phyloP scores from a whole-genome alignment of 257 asterid species.

The Rauvolfia tetraphylla region DNA sequence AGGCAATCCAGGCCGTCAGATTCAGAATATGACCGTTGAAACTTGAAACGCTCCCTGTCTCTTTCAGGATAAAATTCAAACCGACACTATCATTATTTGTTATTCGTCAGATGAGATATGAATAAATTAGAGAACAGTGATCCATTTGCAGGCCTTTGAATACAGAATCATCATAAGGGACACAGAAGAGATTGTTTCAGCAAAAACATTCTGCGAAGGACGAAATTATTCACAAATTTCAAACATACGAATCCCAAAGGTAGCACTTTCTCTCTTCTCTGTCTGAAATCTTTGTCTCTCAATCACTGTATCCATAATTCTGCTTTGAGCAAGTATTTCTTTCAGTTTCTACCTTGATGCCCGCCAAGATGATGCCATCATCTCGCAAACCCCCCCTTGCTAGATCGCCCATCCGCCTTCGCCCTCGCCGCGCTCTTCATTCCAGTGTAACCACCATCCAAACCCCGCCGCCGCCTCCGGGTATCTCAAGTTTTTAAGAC shows the following conservation, averaged over 20 bases:
- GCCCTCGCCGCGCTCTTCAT: conserved; percentile 58
- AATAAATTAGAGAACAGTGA: neutral
- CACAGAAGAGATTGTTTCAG: neutral
- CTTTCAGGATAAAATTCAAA: conserved; percentile 15
- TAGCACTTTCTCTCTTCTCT: neutral
- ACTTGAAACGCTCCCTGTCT: conserved; percentile 26
- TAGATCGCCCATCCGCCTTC: conserved; percentile 76
- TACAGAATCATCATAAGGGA: neutral
- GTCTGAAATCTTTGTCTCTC: neutral
- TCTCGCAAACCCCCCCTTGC: conserved; percentile 81
- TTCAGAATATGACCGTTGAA: conserved; percentile 48
- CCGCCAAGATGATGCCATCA: conserved; percentile 53
- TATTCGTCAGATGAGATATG: neutral
- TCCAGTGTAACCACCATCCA: conserved; percentile 34
- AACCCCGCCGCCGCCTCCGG: conserved; percentile 51
- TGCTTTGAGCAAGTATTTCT: neutral
- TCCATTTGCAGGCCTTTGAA: neutral
- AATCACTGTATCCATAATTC: neutral
- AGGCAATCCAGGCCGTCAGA: conserved; percentile 10
- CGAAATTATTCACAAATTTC: neutral
- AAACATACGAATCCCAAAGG: neutral
- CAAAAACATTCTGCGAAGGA: neutral
- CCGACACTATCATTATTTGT: too few relatives aligned
- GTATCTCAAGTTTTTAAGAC: conserved; percentile 19
- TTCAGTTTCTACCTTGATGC: neutral